Percentiles rank a stretch among this genome's conserved stretches.
phyloP scores from a whole-genome alignment of 2,329 filamentous ascomycete genomes.

The Cordyceps cicadae region DNA sequence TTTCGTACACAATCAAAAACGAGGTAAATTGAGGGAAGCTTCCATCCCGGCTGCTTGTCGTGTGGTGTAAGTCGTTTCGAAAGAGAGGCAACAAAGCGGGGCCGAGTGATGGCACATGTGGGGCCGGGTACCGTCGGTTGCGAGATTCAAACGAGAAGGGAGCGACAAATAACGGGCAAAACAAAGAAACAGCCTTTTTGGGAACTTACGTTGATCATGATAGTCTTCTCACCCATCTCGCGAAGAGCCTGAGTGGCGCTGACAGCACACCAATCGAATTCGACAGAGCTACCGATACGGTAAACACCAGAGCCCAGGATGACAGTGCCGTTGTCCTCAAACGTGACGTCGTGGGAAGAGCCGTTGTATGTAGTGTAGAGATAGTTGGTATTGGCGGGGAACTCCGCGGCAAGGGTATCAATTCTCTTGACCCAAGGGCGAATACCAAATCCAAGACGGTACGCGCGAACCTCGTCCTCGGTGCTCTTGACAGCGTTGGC shows the following conservation, averaged over 20 bases:
- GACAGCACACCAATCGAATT: slow-evolving; percentile 98
- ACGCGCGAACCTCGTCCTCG: slow-evolving; percentile 82
- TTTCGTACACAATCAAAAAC: neutral
- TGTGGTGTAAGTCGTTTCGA: neutral
- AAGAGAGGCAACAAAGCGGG: neutral
- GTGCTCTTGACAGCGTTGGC: slow-evolving; percentile 74
- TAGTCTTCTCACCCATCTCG: slow-evolving; percentile 88
- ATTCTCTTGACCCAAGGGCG: slow-evolving; percentile 97
- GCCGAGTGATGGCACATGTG: neutral
- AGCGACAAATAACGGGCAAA: neutral
- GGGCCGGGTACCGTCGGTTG: neutral
- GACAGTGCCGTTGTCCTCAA: slow-evolving; percentile 84
- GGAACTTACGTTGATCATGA: slow-evolving; percentile 77
- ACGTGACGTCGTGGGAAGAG: slow-evolving; percentile 83
- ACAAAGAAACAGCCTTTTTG: neutral
- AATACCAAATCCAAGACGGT: slow-evolving; percentile 78
- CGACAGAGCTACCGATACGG: slow-evolving; percentile 92
- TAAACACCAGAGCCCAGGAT: slow-evolving; percentile 94
- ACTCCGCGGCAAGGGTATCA: slow-evolving; percentile 93
- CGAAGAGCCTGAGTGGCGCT: slow-evolving; percentile 77
- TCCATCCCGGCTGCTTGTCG: neutral
- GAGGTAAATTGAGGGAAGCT: neutral
- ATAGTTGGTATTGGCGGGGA: slow-evolving; percentile 91
- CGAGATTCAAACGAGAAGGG: neutral
- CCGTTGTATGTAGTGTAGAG: slow-evolving; percentile 98